These are phyloP conservation scores for Zygotorulaspora danielsina DNA, from an alignment of 805 yeast species.

Conservation along the genomic window DNA sequence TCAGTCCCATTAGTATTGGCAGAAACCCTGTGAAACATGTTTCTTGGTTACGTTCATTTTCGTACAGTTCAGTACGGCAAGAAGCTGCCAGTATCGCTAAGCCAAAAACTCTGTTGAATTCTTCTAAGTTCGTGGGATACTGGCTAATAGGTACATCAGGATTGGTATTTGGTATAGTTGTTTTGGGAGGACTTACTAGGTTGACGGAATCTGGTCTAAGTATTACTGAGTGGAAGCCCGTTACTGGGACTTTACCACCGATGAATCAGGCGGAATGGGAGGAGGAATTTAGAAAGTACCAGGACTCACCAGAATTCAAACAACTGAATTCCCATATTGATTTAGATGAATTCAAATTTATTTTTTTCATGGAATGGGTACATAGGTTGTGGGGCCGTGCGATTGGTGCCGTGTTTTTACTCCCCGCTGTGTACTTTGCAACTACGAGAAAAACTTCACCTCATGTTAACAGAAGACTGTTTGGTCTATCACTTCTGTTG, in stretches of 20 bases:
- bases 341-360: slow-evolving; percentile 89
- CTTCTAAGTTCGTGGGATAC: slow-evolving; percentile 67
- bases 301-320: slow-evolving; percentile 85
- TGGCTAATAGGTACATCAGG: slow-evolving; percentile 87
- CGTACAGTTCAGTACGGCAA: slow-evolving; percentile 12
- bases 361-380: slow-evolving; percentile 96
- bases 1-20: slow-evolving; percentile 2
- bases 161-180: slow-evolving; percentile 88
- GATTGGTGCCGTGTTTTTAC: slow-evolving; percentile 75
- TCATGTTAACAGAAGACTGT: slow-evolving; percentile 60
- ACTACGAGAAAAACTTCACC: slow-evolving; percentile 59
- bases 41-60: slow-evolving; percentile 10
- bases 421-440: slow-evolving; percentile 84
- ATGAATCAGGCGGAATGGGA: slow-evolving; percentile 77
- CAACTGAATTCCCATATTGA: slow-evolving; percentile 78
- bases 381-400: slow-evolving; percentile 90
- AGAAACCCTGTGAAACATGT: background rate
- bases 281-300: slow-evolving; percentile 73
- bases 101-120: slow-evolving; percentile 39
- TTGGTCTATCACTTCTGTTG: slow-evolving; percentile 69
- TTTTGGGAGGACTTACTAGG: slow-evolving; percentile 94
- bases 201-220: slow-evolving; percentile 93
- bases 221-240: slow-evolving; percentile 98
- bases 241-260: slow-evolving; percentile 93
- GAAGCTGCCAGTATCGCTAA: slow-evolving; percentile 20